phyloP scores from a whole-genome alignment of 257 asterid genomes.

The Euphrasia confusa region DNA sequence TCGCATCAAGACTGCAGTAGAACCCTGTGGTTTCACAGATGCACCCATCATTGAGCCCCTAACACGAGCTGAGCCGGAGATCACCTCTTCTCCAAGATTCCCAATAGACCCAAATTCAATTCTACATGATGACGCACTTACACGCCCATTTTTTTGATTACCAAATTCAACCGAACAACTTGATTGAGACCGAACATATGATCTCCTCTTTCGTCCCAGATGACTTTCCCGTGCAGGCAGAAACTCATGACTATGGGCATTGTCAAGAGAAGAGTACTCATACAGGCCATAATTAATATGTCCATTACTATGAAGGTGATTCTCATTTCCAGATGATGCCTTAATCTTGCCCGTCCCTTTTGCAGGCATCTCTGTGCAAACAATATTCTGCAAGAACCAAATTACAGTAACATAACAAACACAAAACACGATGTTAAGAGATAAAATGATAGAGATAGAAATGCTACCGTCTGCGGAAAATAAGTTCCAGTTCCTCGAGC shows the following conservation, averaged over 20 bases:
- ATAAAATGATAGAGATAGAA: not conserved
- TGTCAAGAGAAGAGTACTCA: conserved; percentile 17
- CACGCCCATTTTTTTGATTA: conserved; percentile 29
- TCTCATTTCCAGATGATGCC: conserved; percentile 25
- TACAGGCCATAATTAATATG: conserved; percentile 26
- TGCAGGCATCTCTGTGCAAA: conserved; percentile 35
- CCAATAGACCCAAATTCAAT: conserved; percentile 80
- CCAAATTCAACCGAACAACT: conserved; percentile 23
- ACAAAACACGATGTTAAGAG: not conserved
- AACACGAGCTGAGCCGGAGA: conserved; percentile 31
- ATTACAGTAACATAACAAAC: not conserved
- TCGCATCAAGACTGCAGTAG: conserved; percentile 17
- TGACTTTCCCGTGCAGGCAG: conserved; percentile 25
- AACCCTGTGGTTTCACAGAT: conserved; percentile 23
- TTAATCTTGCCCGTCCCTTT: conserved; percentile 29
- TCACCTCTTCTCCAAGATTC: conserved; percentile 41
- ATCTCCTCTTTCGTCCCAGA: conserved; percentile 31
- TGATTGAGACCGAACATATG: conserved; percentile 33
- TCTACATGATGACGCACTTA: conserved; percentile 24
- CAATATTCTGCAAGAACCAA: conserved; percentile 40
- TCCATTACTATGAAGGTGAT: conserved; percentile 18
- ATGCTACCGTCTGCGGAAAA: conserved; percentile 49
- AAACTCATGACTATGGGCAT: conserved; percentile 27
- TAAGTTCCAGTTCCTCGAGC: conserved; percentile 59
- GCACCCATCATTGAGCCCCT: conserved; percentile 22